Base-by-base conservation (phyloP, 495 filamentous ascomycete genomes). In the Ramalina intermedia region DNA sequence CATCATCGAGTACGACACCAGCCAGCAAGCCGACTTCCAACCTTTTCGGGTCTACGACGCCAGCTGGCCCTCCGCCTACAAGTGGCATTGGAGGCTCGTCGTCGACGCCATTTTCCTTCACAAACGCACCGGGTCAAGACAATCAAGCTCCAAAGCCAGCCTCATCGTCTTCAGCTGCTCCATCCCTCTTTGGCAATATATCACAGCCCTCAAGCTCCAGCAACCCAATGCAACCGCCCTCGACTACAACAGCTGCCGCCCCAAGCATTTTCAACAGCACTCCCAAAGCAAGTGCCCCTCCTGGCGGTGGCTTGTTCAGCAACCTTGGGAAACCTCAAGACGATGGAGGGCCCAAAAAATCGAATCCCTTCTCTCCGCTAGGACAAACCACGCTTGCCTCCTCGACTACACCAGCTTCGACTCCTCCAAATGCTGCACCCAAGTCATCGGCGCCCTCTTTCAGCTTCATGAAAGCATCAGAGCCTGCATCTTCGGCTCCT, bases 361-460 rank as follows among this genome's bases (percentile, higher is more conserved):
- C 47, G 14, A 47, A 20, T 12, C 26, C 39, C 8, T 37, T 38
- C 17, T 51, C 49, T 29, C 26, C 43, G 20, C 63, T 64, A 13
- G 65, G 62, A 12, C 49, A 67, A 39, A 56, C 66, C 26, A 59
- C 66, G 5, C 55, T 64, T 45, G 55, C 62, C 6, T 59, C 66
- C 4, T 67, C 70, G 5, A 56, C 66, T 8, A 62, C 69, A 11
- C 62, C 63, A 18, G 58, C 63, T n/a, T 58, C 71, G 11, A 43
- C 24, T 48, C 60, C 66, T 20, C 36, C 43, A 9, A 37, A 39
- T n/a, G 17, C 37, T 17, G 41, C 45, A 44, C 35, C 23, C 35
- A 51, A 24, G 3, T 18, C 55, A 8, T 36, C 39, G 20, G 46
- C 51, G 23, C 42, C 56, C 2, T 17, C 43, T 9, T 52, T 58